These are phyloP conservation scores for Aleurites moluccanus DNA, from an alignment of 441 rosid species.

Conservation along the genomic window DNA sequence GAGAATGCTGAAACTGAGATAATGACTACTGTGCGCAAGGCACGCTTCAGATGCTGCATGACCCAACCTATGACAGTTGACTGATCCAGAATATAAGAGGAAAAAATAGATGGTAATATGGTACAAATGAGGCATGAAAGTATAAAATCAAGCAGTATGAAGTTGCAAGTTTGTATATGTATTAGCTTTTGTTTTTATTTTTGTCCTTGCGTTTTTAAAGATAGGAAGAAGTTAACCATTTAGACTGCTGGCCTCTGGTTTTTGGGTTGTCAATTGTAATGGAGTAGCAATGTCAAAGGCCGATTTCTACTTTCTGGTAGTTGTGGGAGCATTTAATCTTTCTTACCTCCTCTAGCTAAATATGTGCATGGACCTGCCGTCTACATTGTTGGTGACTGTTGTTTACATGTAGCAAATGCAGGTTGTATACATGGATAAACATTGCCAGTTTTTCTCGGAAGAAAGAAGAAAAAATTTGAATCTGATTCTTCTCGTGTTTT, in stretches of 20 bases:
- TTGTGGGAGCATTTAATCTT: constrained; percentile 28
- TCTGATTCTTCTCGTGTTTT: too few relatives aligned
- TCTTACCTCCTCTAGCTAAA: constrained; percentile 31
- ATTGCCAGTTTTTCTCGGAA: background rate
- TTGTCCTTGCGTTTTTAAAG: constrained; percentile 22
- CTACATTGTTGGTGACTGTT: constrained; percentile 31
- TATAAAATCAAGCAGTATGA: constrained; percentile 32
- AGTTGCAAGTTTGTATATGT: constrained; percentile 59
- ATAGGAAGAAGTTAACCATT: constrained; percentile 49
- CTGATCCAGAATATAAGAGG: constrained; percentile 38
- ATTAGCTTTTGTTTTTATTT: constrained; percentile 24
- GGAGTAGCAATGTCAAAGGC: constrained; percentile 29
- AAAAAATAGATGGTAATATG: constrained; percentile 34
- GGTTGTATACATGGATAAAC: constrained; percentile 19
- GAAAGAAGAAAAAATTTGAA: too few relatives aligned
- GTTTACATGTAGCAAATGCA: constrained; percentile 10
- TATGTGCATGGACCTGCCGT: constrained; percentile 34
- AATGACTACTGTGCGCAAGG: constrained; percentile 87
- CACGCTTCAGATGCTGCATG: constrained; percentile 96
- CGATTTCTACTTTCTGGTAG: constrained; percentile 27
- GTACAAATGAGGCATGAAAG: constrained; percentile 32
- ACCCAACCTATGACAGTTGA: constrained; percentile 88
- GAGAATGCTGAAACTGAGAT: constrained; percentile 84
- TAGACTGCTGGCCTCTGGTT: constrained; percentile 39
- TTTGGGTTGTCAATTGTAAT: constrained; percentile 36